Base-by-base conservation (phyloP, 257 asterid genomes). In the Eucommia ulmoides region DNA sequence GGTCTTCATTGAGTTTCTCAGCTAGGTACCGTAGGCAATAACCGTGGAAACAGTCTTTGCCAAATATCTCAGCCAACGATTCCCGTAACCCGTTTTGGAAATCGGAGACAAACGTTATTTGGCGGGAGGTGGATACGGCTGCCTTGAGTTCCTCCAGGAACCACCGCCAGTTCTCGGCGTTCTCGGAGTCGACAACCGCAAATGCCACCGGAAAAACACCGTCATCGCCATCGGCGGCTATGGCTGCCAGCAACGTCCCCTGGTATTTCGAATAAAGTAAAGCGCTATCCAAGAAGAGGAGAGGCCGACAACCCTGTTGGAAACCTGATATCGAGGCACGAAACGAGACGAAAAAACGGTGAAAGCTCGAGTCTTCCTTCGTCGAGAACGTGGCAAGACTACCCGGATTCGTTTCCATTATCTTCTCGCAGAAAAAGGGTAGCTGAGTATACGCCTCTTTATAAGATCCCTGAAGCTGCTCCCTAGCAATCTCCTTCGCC, bases 271-370 rank as follows among this genome's bases (percentile, higher is more conserved):
- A 42, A 21, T 7, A 2, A 3, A 42, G 20, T 16, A 9, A 21
- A 42, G 48, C 19, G 48, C 48, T 15, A 4, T 42, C 48, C n/a
- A 42, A 21, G 48, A 42, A 42, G 19, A 42, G 48, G 19, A 42
- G 48, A 42, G 48, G 48, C n/a, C 48, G 48, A 16, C 48, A 42
- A 42, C 48, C 48, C 19, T 42, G 48, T 10, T 42, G 48, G 48
- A 42, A 42, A 42, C 48, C 48, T 16, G 20, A 42, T 18, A 42
- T 42, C 6, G 48, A 42, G 9, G 48, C 48, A 42, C 19, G 48
- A 42, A 42, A 42, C 19, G 48, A 42, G 9, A 42, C 20, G 19
- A 42, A 42, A 10, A 42, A 9, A 16, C 48, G 48, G 19, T 42
- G 48, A 21, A 42, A 42, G 48, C 48, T 42, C 1, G 48, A 42